phyloP scores from a whole-genome alignment of 352 stramenopile species.

The Phytopythium aichiense region DNA sequence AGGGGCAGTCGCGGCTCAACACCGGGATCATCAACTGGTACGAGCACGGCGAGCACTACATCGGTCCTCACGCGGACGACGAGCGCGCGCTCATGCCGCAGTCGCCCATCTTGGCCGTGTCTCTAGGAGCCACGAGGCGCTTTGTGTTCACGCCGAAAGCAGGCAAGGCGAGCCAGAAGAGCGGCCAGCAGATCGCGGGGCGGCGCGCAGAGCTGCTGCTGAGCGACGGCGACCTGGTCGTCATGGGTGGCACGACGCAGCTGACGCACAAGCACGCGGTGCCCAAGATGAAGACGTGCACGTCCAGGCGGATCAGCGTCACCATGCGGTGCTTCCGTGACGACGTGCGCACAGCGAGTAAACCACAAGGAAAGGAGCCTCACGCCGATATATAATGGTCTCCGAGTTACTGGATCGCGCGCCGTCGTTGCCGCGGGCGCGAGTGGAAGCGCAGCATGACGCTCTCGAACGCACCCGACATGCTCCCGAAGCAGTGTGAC shows the following conservation, averaged over 20 bases:
- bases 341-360: constrained; percentile 9
- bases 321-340: constrained; percentile 45
- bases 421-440: constrained; percentile 4
- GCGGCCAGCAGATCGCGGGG: constrained; percentile 9
- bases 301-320: constrained; percentile 36
- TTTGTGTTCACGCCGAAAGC: constrained; percentile 59
- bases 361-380: neutral
- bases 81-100: constrained; percentile 41
- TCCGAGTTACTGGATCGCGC: neutral
- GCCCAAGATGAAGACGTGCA: constrained; percentile 59
- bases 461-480: constrained; percentile 36
- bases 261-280: constrained; percentile 76
- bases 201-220: constrained; percentile 45
- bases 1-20: constrained; percentile 28
- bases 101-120: constrained; percentile 67
- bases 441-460: constrained; percentile 35
- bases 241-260: constrained; percentile 82
- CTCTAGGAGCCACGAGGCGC: constrained; percentile 54
- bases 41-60: constrained; percentile 71
- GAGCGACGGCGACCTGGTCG: constrained; percentile 63
- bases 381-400: neutral
- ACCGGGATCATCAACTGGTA: constrained; percentile 84
- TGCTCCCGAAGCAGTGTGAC: constrained; percentile 44
- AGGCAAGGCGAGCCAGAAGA: constrained; percentile 7
- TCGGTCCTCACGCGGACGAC: constrained; percentile 76